Base-by-base conservation (phyloP, 495 filamentous ascomycete species). In the Penicillium egyptiacum region DNA sequence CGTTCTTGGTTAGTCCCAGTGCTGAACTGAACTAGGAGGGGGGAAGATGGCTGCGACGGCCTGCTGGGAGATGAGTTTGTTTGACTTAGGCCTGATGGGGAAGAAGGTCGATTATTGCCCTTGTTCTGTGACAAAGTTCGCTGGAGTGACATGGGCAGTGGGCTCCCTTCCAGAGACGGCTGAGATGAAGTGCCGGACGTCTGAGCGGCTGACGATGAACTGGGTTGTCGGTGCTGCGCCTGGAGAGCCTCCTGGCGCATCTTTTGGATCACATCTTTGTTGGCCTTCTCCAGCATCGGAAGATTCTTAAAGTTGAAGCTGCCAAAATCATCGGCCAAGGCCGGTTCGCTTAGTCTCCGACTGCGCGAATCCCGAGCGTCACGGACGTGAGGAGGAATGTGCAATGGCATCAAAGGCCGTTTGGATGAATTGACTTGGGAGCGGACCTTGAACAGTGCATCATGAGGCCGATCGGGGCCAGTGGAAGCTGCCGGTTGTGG, bases 211-310 rank as follows among this genome's bases (percentile, higher is more conserved):
- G 68, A 64, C 3, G 64, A 62, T 3, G 64, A 59, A 4, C 54
- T 49, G 2, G 66, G 58, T 49, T 76, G 74, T 23, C 76, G 70
- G 49, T 78, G 74, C 61, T 88, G 86, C 17, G 80, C 79, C 39
- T 89, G 88, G 68, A 92, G 76, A 30, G 90, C 92, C 67, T 97
- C 93, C 25, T 91, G 90, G 10, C 92, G 84, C 55, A 98, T 80
- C 65, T 96, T 96, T 65, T 98, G 92, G 37, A 98, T 94, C 41
- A 97, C 90, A 68, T 98, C 95, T 67, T 98, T 98, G 69, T 98
- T 98, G 37, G 95, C 94, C 69, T 96, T 98, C 67, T 97, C 93
- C 19, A 98, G 80, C 53, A 98, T 93, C 1, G 94, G 91, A 31
- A 98, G 79, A 63, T 98, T 98, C 75, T 97, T 98, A 80, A 96